Base-by-base conservation (phyloP, 1,284 basidiomycete genomes). In the Trichosporon sp. region DNA sequence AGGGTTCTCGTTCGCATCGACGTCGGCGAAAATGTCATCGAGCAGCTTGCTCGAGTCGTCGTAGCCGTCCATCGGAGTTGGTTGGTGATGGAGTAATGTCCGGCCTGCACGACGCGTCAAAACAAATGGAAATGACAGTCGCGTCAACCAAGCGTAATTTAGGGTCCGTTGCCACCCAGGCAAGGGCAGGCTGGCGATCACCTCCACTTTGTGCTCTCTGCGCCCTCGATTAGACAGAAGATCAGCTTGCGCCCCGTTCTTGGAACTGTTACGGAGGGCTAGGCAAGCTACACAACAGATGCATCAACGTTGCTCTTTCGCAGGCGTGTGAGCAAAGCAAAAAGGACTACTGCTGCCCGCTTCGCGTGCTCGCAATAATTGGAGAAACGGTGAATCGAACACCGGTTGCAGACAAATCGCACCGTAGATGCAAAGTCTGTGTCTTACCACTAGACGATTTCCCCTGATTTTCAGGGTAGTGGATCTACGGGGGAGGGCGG, bases 21-120 rank as follows among this genome's bases (percentile, higher is more conserved):
- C 68, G 8, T 27, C 31, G 21, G 63, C 63, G 31, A 69, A 66
- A 27, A 69, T 69, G 59, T 63, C 63, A 58, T 69, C 68, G 8
- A 69, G 65, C 1, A 63, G 33, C 7, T 62, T 60, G 3, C 57
- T 54, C 7, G 62, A 60, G 44, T 62, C 58, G 19, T 64, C 60
- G 44, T 61, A 54, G 14, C 62, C 60, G 25, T 27, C 23, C 33
- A 46, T 25, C 6, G 16, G 14, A 62, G 63, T 58, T 59, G 68
- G 14, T 65, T 37, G 37, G 54, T 58, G 25, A 60, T 60, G 68
- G 56, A 59, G 49, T 31, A 54, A 54, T 54, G 49, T 54, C 23
- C 8, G 19, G 19, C 25, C 49, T 9, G 49, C n/a, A 29, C 49
- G 49, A 54, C 49, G 49, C 49, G 49, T 54, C 49, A 54, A 54